phyloP scores from a whole-genome alignment of 2,329 filamentous ascomycete genomes.

The Blastomyces emzantsi region DNA sequence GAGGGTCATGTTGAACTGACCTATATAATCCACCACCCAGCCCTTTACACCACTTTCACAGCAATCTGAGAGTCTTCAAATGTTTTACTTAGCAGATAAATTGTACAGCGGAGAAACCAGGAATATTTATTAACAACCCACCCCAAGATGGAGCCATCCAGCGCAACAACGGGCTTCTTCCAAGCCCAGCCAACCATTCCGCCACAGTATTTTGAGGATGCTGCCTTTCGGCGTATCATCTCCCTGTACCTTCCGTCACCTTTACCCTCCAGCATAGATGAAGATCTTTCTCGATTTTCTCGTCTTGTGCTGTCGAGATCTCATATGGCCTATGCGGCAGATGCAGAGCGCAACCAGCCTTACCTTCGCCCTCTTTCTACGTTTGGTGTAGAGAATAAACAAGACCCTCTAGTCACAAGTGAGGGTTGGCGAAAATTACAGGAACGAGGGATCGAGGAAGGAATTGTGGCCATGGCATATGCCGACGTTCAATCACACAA shows the following conservation, averaged over 20 bases:
- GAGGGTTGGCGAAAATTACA: slow-evolving; percentile 23
- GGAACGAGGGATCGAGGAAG: slow-evolving; percentile 21
- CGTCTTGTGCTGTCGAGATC: slow-evolving; percentile 18
- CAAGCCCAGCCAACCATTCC: slow-evolving; percentile 17
- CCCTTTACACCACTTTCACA: not conserved
- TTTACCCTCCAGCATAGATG: slow-evolving; percentile 14
- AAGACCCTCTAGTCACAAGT: slow-evolving; percentile 21
- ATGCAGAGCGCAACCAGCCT: slow-evolving; percentile 20
- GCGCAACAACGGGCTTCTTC: slow-evolving; percentile 22
- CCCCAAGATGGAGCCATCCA: slow-evolving; percentile 20
- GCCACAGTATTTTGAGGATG: slow-evolving; percentile 19
- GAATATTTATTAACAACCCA: not conserved
- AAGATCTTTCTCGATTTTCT: slow-evolving; percentile 20
- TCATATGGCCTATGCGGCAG: slow-evolving; percentile 16
- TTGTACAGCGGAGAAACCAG: not conserved
- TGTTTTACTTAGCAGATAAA: not conserved
- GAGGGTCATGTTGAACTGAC: not conserved
- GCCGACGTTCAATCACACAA: slow-evolving; percentile 10
- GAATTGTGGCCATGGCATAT: slow-evolving; percentile 21
- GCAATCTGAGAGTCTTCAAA: not conserved
- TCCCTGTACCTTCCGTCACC: slow-evolving; percentile 19
- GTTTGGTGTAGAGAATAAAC: slow-evolving; percentile 21
- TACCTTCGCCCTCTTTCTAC: slow-evolving; percentile 20
- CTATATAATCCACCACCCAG: not conserved
- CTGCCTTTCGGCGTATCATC: slow-evolving; percentile 18